A percentile compares a stretch with the other conserved stretches of the same genome.
phyloP scores from a whole-genome alignment of 352 stramenopile genomes.

The Globisporangium alternatum region DNA sequence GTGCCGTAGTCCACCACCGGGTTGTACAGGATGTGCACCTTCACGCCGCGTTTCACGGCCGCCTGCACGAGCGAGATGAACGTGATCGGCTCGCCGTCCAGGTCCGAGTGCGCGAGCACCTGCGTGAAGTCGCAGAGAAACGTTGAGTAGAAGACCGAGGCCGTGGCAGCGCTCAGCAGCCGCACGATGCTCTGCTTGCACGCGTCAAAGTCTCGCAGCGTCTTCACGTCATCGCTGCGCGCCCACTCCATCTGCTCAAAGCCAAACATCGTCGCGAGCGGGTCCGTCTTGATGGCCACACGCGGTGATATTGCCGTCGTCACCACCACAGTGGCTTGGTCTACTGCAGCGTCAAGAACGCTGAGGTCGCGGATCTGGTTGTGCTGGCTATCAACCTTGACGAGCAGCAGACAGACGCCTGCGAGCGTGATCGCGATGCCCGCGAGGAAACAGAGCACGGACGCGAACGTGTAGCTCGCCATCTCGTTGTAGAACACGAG shows the following conservation, averaged over 20 bases:
- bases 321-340: neutral
- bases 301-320: constrained; percentile 4
- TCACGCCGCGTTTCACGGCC: constrained; percentile 55
- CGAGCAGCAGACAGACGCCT: constrained; percentile 58
- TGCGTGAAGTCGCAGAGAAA: constrained; percentile 80
- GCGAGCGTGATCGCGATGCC: constrained; percentile 59
- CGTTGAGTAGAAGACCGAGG: constrained; percentile 76
- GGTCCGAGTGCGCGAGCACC: constrained; percentile 30
- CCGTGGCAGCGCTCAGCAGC: constrained; percentile 47
- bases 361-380: constrained; percentile 12
- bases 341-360: neutral
- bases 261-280: constrained; percentile 39
- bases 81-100: constrained; percentile 30
- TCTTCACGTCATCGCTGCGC: constrained; percentile 29
- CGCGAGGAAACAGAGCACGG: constrained; percentile 44
- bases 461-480: constrained; percentile 41
- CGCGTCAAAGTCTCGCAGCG: constrained; percentile 57
- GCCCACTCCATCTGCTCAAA: constrained; percentile 69
- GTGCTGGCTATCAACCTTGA: constrained; percentile 43
- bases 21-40: constrained; percentile 75
- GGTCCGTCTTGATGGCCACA: neutral
- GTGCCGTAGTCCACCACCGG: constrained; percentile 73
- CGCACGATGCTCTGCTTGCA: constrained; percentile 62
- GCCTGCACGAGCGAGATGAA: constrained; percentile 59
- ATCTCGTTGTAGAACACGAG: constrained; percentile 85